Conservation (phyloP, 2,329 filamentous ascomycete species). For the Ilyonectria robusta region DNA sequence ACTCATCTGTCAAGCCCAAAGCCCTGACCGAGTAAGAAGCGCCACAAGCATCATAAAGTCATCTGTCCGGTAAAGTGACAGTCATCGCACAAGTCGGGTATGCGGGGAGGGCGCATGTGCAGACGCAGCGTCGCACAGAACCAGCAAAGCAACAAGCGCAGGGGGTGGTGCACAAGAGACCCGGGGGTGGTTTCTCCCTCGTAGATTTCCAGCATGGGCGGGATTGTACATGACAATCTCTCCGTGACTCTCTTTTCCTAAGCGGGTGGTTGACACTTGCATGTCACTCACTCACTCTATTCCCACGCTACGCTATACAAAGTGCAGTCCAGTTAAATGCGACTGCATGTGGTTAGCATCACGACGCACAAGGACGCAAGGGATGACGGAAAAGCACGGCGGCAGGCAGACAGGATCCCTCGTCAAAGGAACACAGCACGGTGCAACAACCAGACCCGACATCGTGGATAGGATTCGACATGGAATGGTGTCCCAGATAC, state of each 20-base stretch:
- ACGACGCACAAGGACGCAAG: slow-evolving; percentile 33
- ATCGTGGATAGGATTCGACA: slow-evolving; percentile 41
- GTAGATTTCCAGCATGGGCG: not conserved
- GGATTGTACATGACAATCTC: not conserved
- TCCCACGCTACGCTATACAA: not conserved
- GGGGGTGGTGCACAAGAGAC: slow-evolving; percentile 11
- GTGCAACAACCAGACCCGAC: slow-evolving; percentile 47
- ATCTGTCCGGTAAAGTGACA: slow-evolving; percentile 20
- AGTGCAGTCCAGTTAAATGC: slow-evolving; percentile 32
- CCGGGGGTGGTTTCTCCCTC: slow-evolving; percentile 17
- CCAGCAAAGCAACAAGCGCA: slow-evolving; percentile 15
- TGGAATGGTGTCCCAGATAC: slow-evolving; percentile 13
- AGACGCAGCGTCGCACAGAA: slow-evolving; percentile 21
- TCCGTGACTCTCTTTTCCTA: not conserved
- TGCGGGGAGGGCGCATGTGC: slow-evolving; percentile 25
- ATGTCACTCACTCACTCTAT: not conserved
- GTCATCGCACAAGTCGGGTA: slow-evolving; percentile 17
- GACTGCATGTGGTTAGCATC: slow-evolving; percentile 42
- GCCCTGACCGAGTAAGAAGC: slow-evolving; percentile 25
- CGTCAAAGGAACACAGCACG: slow-evolving; percentile 42
- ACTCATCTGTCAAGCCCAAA: not conserved
- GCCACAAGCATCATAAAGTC: slow-evolving; percentile 2
- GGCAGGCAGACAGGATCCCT: slow-evolving; percentile 27
- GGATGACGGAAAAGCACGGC: slow-evolving; percentile 30
- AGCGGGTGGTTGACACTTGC: not conserved